These are phyloP conservation scores for Geotrichum restrictum DNA, from an alignment of 1,139 yeast genomes.

Conservation along the genomic window DNA sequence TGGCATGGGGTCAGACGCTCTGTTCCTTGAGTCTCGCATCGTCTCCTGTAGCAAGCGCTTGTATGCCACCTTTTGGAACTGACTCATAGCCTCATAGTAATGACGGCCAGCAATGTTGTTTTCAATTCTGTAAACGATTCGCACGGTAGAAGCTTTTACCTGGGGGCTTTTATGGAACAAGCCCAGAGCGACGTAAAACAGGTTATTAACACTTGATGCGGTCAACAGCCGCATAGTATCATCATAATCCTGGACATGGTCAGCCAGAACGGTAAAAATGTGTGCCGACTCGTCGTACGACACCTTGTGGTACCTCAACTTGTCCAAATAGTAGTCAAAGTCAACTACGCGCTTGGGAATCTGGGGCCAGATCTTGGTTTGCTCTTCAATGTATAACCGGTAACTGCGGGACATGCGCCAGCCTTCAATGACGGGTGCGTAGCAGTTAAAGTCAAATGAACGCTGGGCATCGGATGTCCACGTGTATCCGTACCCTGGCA, in stretches of 20 bases:
- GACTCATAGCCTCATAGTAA: conserved; percentile 31
- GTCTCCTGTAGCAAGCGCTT: conserved; percentile 25
- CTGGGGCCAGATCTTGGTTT: conserved; percentile 25
- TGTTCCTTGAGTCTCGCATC: not conserved
- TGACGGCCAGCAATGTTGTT: conserved; percentile 36
- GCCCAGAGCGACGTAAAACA: conserved; percentile 37
- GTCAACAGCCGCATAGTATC: conserved; percentile 36
- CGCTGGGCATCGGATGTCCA: conserved; percentile 35
- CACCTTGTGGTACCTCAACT: conserved; percentile 31
- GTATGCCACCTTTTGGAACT: conserved; percentile 34
- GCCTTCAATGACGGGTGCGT: conserved; percentile 36
- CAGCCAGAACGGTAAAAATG: conserved; percentile 30
- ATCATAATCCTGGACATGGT: conserved; percentile 33
- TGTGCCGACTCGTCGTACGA: conserved; percentile 33
- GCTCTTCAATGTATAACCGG: conserved; percentile 30
- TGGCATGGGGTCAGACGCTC: not conserved
- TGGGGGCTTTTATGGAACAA: conserved; percentile 36
- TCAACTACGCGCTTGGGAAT: conserved; percentile 35
- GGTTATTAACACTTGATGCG: conserved; percentile 28
- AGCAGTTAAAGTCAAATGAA: conserved; percentile 29
- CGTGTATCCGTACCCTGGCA: conserved; percentile 37
- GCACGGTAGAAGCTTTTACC: conserved; percentile 32
- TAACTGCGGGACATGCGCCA: conserved; percentile 37
- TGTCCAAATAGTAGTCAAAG: conserved; percentile 36
- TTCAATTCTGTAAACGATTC: conserved; percentile 35